Percentiles rank a stretch among this genome's conserved stretches.
Evolutionary conservation across 2,329 filamentous ascomycete genomes (phyloP).

Genomic region (Aspergillus tubingensis): DNA sequence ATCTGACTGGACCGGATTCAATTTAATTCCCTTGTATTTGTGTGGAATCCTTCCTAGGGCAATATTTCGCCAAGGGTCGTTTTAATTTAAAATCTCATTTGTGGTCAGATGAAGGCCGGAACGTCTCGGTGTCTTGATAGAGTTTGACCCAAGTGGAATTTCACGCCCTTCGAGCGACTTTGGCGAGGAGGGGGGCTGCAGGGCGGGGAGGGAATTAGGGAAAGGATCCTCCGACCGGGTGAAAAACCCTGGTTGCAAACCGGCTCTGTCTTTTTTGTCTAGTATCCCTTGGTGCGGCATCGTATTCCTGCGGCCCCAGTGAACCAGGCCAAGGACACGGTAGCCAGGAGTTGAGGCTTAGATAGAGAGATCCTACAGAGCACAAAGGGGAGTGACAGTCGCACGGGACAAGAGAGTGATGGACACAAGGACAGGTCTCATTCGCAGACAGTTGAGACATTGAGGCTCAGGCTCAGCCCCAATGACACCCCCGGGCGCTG

Average conservation of each 20-base stretch:
- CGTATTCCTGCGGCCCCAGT: neutral
- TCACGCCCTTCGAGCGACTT: conserved; percentile 13
- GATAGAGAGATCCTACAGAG: neutral
- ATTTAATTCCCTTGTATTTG: neutral
- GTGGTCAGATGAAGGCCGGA: conserved; percentile 7
- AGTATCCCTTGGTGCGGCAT: neutral
- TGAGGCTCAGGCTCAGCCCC: conserved; percentile 11
- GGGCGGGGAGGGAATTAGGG: conserved; percentile 31
- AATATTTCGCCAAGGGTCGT: neutral
- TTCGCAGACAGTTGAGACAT: conserved; percentile 4
- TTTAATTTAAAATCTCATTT: neutral
- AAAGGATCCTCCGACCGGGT: conserved; percentile 13
- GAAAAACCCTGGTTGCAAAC: neutral
- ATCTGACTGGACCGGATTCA: neutral
- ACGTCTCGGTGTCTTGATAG: conserved; percentile 13
- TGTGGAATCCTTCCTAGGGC: neutral
- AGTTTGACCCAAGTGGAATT: conserved; percentile 12
- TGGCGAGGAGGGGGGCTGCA: conserved; percentile 9
- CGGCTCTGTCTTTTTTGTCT: neutral
- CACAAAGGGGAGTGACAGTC: neutral
- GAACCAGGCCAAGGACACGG: neutral
- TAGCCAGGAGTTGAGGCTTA: neutral
- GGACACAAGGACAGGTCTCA: neutral
- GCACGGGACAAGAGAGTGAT: neutral
- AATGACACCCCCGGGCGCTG: conserved; percentile 1